Evolutionary conservation across 2,329 filamentous ascomycete species (phyloP).

Genomic region (Cryphonectria radicalis): DNA sequence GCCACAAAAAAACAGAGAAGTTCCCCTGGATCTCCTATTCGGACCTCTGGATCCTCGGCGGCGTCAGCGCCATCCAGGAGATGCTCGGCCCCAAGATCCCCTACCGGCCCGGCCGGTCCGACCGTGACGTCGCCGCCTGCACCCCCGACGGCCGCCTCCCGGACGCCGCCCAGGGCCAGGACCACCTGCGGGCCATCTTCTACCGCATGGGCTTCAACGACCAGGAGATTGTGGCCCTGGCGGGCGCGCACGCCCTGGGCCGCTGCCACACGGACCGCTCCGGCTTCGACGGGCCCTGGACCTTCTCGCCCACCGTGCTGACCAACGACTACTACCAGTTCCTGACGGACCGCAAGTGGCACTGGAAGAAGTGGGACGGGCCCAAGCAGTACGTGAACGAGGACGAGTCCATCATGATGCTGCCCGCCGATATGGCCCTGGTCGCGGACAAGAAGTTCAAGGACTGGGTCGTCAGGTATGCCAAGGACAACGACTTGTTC

Average conservation of each 20-base stretch:
- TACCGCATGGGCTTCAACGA: conserved; percentile 98
- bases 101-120: conserved; percentile 83
- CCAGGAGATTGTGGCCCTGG: conserved; percentile 90
- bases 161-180: conserved; percentile 73
- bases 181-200: conserved; percentile 91
- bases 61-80: conserved; percentile 87
- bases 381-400: conserved; percentile 88
- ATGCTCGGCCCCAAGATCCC: conserved; percentile 89
- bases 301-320: conserved; percentile 86
- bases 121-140: conserved; percentile 81
- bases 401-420: conserved; percentile 92
- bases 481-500: conserved; percentile 87
- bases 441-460: conserved; percentile 88
- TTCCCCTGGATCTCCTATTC: conserved; percentile 97
- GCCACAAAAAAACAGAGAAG: conserved; percentile 56
- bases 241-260: conserved; percentile 84
- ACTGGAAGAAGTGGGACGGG: conserved; percentile 88
- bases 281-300: conserved; percentile 89
- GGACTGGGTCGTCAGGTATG: conserved; percentile 81
- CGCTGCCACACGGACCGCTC: conserved; percentile 89
- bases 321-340: conserved; percentile 96
- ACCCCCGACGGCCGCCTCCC: conserved; percentile 86
- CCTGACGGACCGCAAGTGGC: conserved; percentile 90
- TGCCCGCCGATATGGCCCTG: conserved; percentile 88
- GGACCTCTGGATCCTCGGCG: conserved; percentile 93